Evolutionary conservation across 495 filamentous ascomycete genomes (phyloP).

Genomic region (Chlorociboria aeruginascens): DNA sequence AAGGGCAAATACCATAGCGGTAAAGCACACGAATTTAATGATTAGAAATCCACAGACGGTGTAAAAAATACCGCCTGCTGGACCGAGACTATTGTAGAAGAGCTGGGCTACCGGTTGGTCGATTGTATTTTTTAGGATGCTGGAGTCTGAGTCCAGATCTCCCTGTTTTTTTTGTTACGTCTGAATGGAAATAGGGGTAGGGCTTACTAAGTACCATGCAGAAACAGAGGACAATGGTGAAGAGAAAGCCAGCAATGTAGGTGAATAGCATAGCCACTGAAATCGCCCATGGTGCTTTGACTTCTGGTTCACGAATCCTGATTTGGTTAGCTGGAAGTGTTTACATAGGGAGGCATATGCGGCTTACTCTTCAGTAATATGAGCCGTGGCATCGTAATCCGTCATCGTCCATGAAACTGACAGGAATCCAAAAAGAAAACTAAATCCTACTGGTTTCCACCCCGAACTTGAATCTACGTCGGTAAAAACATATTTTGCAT

Average conservation of each 20-base stretch:
- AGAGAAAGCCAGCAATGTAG: constrained; percentile 47
- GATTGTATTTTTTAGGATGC: constrained; percentile 32
- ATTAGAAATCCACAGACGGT: constrained; percentile 47
- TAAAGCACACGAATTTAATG: constrained; percentile 46
- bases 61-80: constrained; percentile 44
- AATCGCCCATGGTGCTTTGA: constrained; percentile 49
- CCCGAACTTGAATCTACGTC: constrained; percentile 45
- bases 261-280: constrained; percentile 46
- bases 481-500: constrained; percentile 51
- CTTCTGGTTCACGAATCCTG: constrained; percentile 39
- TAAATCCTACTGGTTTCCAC: constrained; percentile 52
- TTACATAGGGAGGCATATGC: neutral
- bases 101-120: constrained; percentile 53
- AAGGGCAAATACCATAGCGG: constrained; percentile 30
- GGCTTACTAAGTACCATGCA: constrained; percentile 40
- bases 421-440: constrained; percentile 59
- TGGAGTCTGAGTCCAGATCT: constrained; percentile 20
- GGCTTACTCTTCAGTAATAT: constrained; percentile 44
- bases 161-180: neutral
- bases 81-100: constrained; percentile 50
- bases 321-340: neutral
- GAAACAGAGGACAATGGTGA: constrained; percentile 52
- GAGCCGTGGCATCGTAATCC: constrained; percentile 44
- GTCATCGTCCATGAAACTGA: constrained; percentile 60
- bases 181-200: too few relatives aligned